A percentile compares a stretch with the other conserved stretches of the same genome.
Evolutionary conservation across 495 filamentous ascomycete species (phyloP).

Genomic region (Xylaria nigripes): DNA sequence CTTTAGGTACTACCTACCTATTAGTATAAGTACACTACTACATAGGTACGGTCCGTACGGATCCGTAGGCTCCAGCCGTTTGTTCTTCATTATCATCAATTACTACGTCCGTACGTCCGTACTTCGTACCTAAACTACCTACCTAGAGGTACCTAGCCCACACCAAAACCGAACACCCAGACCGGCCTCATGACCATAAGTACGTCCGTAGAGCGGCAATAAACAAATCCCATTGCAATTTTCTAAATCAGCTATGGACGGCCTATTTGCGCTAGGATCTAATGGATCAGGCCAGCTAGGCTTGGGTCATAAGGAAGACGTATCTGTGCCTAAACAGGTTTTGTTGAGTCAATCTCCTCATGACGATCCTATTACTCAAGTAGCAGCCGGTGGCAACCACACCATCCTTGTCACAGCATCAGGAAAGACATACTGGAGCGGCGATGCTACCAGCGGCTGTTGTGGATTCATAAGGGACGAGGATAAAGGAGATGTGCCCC

Average conservation of each 20-base stretch:
- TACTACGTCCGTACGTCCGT: no score
- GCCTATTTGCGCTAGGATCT: conserved; percentile 78
- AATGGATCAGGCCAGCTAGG: conserved; percentile 86
- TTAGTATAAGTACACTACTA: no score
- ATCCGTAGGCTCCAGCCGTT: no score
- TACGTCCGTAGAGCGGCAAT: background rate
- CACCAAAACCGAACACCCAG: background rate
- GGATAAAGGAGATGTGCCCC: background rate
- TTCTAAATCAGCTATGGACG: conserved; percentile 23
- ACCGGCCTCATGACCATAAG: no score
- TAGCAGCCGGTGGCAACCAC: conserved; percentile 81
- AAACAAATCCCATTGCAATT: background rate
- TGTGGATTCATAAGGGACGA: conserved; percentile 32
- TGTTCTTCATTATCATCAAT: no score
- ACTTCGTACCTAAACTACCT: no score
- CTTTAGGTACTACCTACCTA: no score
- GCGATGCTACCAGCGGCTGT: conserved; percentile 49
- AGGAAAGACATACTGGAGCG: conserved; percentile 55
- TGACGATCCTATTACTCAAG: conserved; percentile 15
- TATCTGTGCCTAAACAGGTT: conserved; percentile 57
- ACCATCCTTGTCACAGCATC: conserved; percentile 58
- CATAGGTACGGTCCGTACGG: no score
- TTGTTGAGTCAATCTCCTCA: conserved; percentile 30
- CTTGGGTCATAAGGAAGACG: conserved; percentile 66
- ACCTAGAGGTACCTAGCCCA: no score